Percentiles rank a stretch among this genome's conserved stretches.
Conservation (phyloP, 2,329 filamentous ascomycete genomes). For the Paecilomyces variotii region DNA sequence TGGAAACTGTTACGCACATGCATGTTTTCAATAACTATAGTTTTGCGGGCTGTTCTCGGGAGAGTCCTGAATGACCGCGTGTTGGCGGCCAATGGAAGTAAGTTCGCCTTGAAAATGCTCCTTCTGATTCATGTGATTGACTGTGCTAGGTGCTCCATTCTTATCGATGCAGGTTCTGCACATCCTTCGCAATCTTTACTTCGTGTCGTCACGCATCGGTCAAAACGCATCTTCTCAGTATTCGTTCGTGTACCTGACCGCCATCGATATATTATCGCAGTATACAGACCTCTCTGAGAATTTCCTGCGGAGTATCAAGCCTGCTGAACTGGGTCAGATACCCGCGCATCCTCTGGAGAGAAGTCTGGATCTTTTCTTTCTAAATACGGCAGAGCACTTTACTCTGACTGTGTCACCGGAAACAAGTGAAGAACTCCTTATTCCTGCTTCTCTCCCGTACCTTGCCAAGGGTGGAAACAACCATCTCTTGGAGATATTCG, state of each 20-base stretch:
- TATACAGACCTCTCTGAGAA: conserved; percentile 57
- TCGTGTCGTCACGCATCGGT: conserved; percentile 68
- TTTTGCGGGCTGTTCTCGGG: conserved; percentile 65
- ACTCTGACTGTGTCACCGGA: conserved; percentile 59
- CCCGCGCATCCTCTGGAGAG: conserved; percentile 60
- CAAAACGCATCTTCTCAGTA: conserved; percentile 74
- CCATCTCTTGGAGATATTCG: conserved; percentile 64
- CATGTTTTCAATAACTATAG: conserved; percentile 66
- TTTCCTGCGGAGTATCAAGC: conserved; percentile 59
- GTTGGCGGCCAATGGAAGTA: conserved; percentile 47
- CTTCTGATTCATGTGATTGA: neutral
- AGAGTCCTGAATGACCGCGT: conserved; percentile 52
- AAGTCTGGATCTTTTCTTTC: conserved; percentile 76
- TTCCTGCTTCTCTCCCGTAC: conserved; percentile 67
- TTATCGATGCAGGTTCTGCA: conserved; percentile 66
- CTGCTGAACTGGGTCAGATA: conserved; percentile 47
- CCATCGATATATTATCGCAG: conserved; percentile 72
- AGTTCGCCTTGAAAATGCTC: conserved; percentile 12
- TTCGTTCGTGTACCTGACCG: conserved; percentile 71
- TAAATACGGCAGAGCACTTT: conserved; percentile 80
- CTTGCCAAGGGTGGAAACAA: conserved; percentile 53
- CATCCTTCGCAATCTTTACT: conserved; percentile 68
- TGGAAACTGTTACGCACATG: conserved; percentile 69
- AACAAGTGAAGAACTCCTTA: conserved; percentile 63
- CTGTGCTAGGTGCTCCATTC: conserved; percentile 46